Conservation (phyloP, 2,329 filamentous ascomycete species). For the Colletotrichum tanaceti region DNA sequence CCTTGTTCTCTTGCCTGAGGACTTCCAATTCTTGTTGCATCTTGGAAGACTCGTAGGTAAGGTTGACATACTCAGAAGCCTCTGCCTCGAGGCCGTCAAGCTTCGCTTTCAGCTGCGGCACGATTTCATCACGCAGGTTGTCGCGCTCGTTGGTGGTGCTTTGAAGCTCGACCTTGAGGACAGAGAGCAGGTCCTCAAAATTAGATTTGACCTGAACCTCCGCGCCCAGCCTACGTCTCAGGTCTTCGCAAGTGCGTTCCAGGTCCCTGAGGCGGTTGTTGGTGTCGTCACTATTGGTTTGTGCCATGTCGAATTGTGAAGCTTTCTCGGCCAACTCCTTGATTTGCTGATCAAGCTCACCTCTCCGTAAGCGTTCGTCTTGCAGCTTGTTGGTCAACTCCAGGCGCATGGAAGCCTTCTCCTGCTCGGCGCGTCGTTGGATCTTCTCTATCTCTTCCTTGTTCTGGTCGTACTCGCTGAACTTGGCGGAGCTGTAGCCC, state of each 20-base stretch:
- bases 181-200: conserved; percentile 90
- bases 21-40: conserved; percentile 87
- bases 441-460: conserved; percentile 83
- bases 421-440: conserved; percentile 87
- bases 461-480: conserved; percentile 72
- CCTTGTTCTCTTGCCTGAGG: conserved; percentile 75
- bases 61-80: conserved; percentile 76
- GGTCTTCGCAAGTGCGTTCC: conserved; percentile 83
- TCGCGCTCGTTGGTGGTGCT: conserved; percentile 89
- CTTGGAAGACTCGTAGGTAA: conserved; percentile 83
- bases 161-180: conserved; percentile 84
- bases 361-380: conserved; percentile 82
- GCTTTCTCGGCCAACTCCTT: conserved; percentile 84
- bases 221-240: conserved; percentile 82
- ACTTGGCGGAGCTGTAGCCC: conserved; percentile 85
- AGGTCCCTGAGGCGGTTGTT: conserved; percentile 78
- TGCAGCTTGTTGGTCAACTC: conserved; percentile 85
- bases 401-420: conserved; percentile 86
- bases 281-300: conserved; percentile 68
- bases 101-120: conserved; percentile 80
- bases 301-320: conserved; percentile 67
- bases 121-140: conserved; percentile 87
- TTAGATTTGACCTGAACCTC: conserved; percentile 91
- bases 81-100: conserved; percentile 83
- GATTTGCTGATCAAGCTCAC: conserved; percentile 84